Percentiles rank a stretch among this genome's conserved stretches.
These are phyloP conservation scores for Eudorina sp. DNA, from an alignment of 139 green algal species.

Conservation along the genomic window DNA sequence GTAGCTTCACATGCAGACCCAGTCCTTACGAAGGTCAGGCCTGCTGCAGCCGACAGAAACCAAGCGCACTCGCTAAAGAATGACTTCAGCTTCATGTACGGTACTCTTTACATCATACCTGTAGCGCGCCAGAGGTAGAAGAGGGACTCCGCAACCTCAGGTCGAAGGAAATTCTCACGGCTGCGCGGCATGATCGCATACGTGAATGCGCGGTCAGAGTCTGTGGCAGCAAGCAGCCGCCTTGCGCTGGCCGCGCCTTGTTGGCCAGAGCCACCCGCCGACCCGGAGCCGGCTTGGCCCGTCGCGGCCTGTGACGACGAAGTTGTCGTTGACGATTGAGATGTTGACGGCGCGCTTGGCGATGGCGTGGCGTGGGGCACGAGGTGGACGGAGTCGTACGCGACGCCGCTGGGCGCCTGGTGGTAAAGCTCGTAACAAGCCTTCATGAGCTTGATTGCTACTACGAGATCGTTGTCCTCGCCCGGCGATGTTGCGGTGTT, in stretches of 20 bases:
- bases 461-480: slow-evolving; percentile 69
- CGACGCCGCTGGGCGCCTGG: slow-evolving; percentile 25
- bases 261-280: not conserved
- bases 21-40: too few relatives aligned
- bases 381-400: slow-evolving; percentile 45
- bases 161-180: slow-evolving; percentile 81
- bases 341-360: not conserved
- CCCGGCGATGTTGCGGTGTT: slow-evolving; percentile 6
- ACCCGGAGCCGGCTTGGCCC: slow-evolving; percentile 36
- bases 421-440: slow-evolving; percentile 89
- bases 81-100: too few relatives aligned
- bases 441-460: slow-evolving; percentile 78
- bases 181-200: slow-evolving; percentile 18
- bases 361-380: slow-evolving; percentile 6
- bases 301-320: not conserved
- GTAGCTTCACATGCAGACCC: too few relatives aligned
- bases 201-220: not conserved
- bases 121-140: slow-evolving; percentile 90
- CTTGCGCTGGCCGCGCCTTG: slow-evolving; percentile 27
- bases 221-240: not conserved
- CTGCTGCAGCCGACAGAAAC: too few relatives aligned
- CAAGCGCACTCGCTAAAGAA: too few relatives aligned
- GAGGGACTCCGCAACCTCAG: slow-evolving; percentile 88
- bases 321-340: not conserved
- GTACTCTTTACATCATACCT: slow-evolving; percentile 5